A percentile compares a stretch with the other conserved stretches of the same genome.
Conservation (phyloP, 2,329 filamentous ascomycete genomes). For the Pestalotiopsis sp. region DNA sequence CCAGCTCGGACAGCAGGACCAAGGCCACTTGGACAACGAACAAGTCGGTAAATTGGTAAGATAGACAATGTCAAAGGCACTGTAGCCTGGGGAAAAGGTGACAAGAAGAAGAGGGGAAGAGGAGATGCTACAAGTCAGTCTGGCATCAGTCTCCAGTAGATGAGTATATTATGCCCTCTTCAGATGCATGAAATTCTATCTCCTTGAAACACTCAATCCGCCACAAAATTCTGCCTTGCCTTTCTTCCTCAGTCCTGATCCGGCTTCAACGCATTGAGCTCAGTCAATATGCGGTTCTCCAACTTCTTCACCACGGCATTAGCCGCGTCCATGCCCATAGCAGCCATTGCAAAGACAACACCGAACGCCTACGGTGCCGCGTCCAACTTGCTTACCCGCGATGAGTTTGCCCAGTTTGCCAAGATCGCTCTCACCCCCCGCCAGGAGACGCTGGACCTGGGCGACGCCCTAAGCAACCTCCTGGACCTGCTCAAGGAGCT, state of each 20-base stretch:
- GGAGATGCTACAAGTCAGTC: not conserved
- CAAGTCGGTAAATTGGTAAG: not conserved
- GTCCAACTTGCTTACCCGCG: not conserved
- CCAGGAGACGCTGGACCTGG: not conserved
- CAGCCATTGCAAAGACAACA: not conserved
- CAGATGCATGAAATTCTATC: not conserved
- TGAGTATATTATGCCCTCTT: not conserved
- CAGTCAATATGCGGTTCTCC: conserved; percentile 9
- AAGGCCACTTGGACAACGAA: not conserved
- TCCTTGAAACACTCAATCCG: not conserved
- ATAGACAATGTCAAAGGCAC: not conserved
- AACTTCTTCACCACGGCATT: conserved; percentile 3
- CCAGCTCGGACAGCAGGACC: not conserved
- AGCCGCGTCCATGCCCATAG: conserved; percentile 6
- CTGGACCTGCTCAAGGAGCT: conserved; percentile 13
- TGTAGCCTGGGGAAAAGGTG: not conserved
- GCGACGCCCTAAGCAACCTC: conserved; percentile 3
- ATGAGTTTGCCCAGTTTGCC: not conserved
- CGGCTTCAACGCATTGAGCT: not conserved
- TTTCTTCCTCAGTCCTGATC: not conserved
- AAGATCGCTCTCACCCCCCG: not conserved
- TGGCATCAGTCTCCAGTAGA: not conserved
- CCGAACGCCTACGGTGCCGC: not conserved
- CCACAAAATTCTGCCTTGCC: not conserved
- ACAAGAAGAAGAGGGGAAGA: not conserved